phyloP scores from a whole-genome alignment of 164 flowering plant species.

The Tetracentron sinense region DNA sequence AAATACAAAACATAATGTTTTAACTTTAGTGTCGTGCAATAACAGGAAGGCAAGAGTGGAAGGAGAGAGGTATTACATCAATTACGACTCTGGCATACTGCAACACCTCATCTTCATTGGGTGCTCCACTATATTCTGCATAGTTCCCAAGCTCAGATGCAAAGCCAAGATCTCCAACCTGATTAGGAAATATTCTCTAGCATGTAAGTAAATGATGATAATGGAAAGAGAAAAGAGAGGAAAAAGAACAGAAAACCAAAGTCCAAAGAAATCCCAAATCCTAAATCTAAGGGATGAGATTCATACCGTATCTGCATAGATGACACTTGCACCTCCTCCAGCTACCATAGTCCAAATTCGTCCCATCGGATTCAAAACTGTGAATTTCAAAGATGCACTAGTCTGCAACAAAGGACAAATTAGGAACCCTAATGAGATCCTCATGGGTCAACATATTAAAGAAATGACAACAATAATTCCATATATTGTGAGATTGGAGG shows the following conservation, averaged over 20 bases:
- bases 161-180: slow-evolving; percentile 95
- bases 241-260: too few relatives aligned
- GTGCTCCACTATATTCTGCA: slow-evolving; percentile 97
- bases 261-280: not conserved
- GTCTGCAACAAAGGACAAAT: too few relatives aligned
- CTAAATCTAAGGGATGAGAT: slow-evolving; percentile 1
- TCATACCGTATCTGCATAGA: too few relatives aligned
- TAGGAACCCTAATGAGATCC: too few relatives aligned
- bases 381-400: too few relatives aligned
- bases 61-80: slow-evolving; percentile 62
- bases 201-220: not conserved
- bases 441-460: too few relatives aligned
- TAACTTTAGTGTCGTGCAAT: too few relatives aligned
- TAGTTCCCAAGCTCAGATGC: slow-evolving; percentile 92
- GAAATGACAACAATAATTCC: too few relatives aligned
- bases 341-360: too few relatives aligned
- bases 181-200: slow-evolving; percentile 7
- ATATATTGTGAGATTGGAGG: not conserved
- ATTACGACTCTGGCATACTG: slow-evolving; percentile 97
- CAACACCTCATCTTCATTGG: too few relatives aligned
- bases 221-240: not conserved
- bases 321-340: too few relatives aligned
- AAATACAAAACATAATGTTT: not conserved
- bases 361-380: too few relatives aligned
- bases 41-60: not conserved